Percentiles rank a stretch among this genome's conserved stretches.
phyloP scores from a whole-genome alignment of 495 filamentous ascomycete species.

The Penicillium paxilli region DNA sequence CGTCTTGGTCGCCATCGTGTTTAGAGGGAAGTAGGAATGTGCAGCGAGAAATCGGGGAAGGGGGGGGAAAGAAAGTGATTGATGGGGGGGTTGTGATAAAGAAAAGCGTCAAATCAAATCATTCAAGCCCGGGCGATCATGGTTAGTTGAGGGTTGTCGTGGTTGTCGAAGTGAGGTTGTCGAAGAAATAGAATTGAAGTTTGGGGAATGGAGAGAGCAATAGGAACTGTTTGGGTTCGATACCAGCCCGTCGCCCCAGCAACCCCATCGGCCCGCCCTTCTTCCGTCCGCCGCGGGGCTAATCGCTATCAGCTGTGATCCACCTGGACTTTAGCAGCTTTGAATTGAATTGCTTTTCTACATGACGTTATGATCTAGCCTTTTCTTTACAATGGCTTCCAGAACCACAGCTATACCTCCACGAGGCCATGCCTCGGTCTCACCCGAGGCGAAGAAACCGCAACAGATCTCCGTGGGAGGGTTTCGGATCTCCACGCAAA shows the following conservation, averaged over 20 bases:
- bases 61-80: neutral
- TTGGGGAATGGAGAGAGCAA: constrained; percentile 17
- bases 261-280: constrained; percentile 42
- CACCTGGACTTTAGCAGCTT: constrained; percentile 1
- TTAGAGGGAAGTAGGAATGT: constrained; percentile 9
- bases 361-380: constrained; percentile 13
- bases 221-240: constrained; percentile 31
- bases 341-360: neutral
- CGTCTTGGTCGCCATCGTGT: constrained; percentile 58
- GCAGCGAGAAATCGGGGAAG: neutral
- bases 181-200: neutral
- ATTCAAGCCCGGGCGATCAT: constrained; percentile 9
- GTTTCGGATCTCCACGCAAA: constrained; percentile 75
- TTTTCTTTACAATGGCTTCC: constrained; percentile 19
- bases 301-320: constrained; percentile 20
- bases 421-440: constrained; percentile 22
- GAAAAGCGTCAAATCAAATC: neutral
- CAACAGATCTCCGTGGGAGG: constrained; percentile 50
- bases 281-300: constrained; percentile 42
- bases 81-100: neutral
- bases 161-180: constrained; percentile 7
- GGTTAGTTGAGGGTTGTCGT: constrained; percentile 1
- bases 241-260: constrained; percentile 34
- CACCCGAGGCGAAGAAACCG: constrained; percentile 30
- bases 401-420: neutral